phyloP scores from a whole-genome alignment of 768 basidiomycete genomes.

The Suillus discolor region DNA sequence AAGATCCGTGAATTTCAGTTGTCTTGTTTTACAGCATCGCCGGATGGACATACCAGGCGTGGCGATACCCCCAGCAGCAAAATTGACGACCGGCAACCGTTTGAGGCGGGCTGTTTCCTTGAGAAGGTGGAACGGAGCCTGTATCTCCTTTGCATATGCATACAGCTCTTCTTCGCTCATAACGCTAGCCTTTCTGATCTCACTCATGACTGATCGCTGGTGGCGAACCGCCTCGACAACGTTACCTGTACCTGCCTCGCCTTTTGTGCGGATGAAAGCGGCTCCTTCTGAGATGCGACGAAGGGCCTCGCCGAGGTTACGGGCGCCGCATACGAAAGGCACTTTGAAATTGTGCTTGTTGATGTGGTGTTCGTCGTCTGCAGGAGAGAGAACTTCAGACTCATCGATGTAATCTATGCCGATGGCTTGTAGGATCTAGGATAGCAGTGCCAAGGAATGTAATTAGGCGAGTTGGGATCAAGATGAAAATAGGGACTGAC shows the following conservation, averaged over 20 bases:
- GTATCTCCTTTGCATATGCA: conserved; percentile 87
- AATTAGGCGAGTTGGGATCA: neutral
- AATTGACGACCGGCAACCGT: conserved; percentile 93
- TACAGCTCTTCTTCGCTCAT: conserved; percentile 98
- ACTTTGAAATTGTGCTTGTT: conserved; percentile 96
- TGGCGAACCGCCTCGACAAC: conserved; percentile 95
- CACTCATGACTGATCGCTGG: conserved; percentile 77
- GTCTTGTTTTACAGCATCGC: neutral
- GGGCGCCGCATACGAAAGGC: conserved; percentile 95
- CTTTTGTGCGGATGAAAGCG: conserved; percentile 98
- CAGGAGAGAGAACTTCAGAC: conserved; percentile 92
- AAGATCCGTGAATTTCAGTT: conserved; percentile 10
- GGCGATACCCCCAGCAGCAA: conserved; percentile 93
- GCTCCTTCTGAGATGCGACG: conserved; percentile 97
- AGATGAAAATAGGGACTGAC: conserved; percentile 37
- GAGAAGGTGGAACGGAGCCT: conserved; percentile 92
- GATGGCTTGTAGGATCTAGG: conserved; percentile 87
- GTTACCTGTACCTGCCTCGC: conserved; percentile 88
- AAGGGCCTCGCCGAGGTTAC: conserved; percentile 93
- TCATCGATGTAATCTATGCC: conserved; percentile 98
- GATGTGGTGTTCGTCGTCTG: conserved; percentile 95
- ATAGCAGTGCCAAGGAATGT: neutral
- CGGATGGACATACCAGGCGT: conserved; percentile 66
- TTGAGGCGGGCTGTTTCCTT: conserved; percentile 96
- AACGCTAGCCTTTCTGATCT: conserved; percentile 82